A percentile compares a stretch with the other conserved stretches of the same genome.
Conservation (phyloP, 2,329 filamentous ascomycete species). For the Apiospora malaysiana region DNA sequence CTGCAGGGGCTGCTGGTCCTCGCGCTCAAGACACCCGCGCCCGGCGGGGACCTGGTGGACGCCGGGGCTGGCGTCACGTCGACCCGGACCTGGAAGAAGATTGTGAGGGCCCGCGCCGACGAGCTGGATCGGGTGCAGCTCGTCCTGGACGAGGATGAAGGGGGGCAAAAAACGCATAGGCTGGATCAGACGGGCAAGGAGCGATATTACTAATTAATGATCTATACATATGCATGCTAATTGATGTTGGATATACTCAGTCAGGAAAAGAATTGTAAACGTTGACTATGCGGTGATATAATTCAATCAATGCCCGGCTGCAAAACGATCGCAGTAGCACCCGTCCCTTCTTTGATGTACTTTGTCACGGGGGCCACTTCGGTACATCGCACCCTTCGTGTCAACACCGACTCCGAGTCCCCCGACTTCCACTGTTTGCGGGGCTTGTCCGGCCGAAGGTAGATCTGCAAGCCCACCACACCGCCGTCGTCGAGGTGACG, state of each 20-base stretch:
- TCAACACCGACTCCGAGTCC: background rate
- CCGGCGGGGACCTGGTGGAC: background rate
- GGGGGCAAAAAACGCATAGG: background rate
- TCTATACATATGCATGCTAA: background rate
- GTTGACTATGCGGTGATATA: too few relatives aligned
- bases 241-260: too few relatives aligned
- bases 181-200: background rate
- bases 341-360: background rate
- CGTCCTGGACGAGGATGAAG: background rate
- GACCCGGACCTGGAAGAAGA: background rate
- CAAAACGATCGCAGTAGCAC: background rate
- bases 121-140: background rate
- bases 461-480: background rate
- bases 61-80: background rate
- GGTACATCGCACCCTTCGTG: background rate
- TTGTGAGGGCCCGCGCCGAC: background rate
- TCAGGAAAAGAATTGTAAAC: too few relatives aligned
- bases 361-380: background rate
- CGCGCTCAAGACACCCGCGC: background rate
- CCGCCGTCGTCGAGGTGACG: background rate
- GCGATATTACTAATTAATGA: background rate
- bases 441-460: background rate
- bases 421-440: background rate
- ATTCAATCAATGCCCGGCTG: background rate
- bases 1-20: background rate